These are phyloP conservation scores for Cystobasidium tubakii DNA, from an alignment of 768 basidiomycete species.

Conservation along the genomic window DNA sequence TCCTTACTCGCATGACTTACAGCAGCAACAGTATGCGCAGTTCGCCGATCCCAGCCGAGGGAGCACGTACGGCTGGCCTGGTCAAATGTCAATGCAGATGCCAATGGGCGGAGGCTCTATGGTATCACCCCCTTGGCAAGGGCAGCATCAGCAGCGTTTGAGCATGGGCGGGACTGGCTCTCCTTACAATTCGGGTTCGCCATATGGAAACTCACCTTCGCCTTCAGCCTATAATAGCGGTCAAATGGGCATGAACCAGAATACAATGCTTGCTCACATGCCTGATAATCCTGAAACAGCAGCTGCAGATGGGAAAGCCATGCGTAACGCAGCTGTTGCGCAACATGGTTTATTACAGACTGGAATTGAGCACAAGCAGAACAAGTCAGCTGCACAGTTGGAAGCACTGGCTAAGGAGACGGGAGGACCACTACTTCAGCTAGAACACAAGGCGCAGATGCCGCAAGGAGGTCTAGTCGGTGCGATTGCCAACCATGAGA, in stretches of 20 bases:
- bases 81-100: not conserved
- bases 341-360: constrained; percentile 91
- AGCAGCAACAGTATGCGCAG: constrained; percentile 4
- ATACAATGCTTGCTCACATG: constrained; percentile 22
- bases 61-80: constrained; percentile 32
- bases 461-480: constrained; percentile 93
- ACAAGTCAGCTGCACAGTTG: constrained; percentile 88
- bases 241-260: not conserved
- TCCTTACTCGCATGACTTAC: not conserved
- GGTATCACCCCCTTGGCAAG: constrained; percentile 15
- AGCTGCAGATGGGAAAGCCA: constrained; percentile 9
- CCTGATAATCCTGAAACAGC: constrained; percentile 16
- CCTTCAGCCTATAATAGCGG: not conserved
- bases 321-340: constrained; percentile 78
- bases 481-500: constrained; percentile 89
- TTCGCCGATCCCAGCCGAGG: not conserved
- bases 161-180: not conserved
- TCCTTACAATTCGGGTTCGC: constrained; percentile 6
- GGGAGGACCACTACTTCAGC: constrained; percentile 86
- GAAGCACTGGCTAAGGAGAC: constrained; percentile 88
- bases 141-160: not conserved
- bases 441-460: constrained; percentile 88
- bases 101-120: not conserved
- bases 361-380: constrained; percentile 89
- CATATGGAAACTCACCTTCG: constrained; percentile 4